A percentile compares a stretch with the other conserved stretches of the same genome.
phyloP scores from a whole-genome alignment of 108 stramenopile genomes.

The Nitzschia putrida region DNA sequence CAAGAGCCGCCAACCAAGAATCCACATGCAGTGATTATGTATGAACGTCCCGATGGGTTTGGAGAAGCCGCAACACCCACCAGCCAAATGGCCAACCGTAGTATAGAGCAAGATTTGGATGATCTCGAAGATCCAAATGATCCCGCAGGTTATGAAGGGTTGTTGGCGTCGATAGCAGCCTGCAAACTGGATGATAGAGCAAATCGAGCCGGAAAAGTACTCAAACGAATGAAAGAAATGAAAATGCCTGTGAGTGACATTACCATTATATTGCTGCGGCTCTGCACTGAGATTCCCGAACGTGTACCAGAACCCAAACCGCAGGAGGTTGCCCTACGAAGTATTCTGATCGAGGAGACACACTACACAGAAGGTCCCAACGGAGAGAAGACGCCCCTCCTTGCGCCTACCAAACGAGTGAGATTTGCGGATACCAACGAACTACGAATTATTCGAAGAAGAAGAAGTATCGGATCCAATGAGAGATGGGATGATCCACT shows the following conservation, averaged over 20 bases:
- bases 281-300: not conserved
- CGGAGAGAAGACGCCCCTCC: not conserved
- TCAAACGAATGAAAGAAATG: constrained; percentile 13
- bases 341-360: not conserved
- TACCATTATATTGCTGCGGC: not conserved
- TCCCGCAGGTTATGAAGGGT: not conserved
- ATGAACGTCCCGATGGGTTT: constrained; percentile 17
- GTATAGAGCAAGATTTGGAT: not conserved
- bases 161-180: not conserved
- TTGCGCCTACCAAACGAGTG: not conserved
- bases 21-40: constrained; percentile 11
- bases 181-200: not conserved
- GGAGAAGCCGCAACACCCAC: constrained; percentile 6
- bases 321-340: constrained; percentile 1
- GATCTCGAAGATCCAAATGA: not conserved
- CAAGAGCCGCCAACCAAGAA: too few relatives aligned
- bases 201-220: constrained; percentile 9
- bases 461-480: constrained; percentile 17
- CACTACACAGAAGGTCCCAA: not conserved
- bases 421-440: constrained; percentile 13
- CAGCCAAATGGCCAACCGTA: not conserved
- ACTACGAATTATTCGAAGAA: constrained; percentile 9
- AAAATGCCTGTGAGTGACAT: not conserved
- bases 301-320: constrained; percentile 1
- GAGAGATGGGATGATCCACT: constrained; percentile 23